A percentile compares a stretch with the other conserved stretches of the same genome.
These are phyloP conservation scores for Berberis vulgaris DNA, from an alignment of 164 flowering plant species.

Conservation along the genomic window DNA sequence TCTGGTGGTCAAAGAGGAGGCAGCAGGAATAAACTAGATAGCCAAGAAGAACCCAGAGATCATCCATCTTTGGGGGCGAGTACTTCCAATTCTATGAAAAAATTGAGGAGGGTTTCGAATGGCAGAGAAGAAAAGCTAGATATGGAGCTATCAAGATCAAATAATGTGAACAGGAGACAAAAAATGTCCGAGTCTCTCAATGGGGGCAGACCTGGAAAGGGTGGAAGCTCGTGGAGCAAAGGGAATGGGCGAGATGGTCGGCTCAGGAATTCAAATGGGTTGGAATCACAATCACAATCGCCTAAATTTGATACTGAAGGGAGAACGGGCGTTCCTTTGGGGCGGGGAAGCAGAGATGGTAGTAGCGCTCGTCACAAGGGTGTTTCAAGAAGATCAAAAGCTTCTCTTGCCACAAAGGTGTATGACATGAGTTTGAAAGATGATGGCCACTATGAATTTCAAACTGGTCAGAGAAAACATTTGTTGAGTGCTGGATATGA, in stretches of 20 bases:
- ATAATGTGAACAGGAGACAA: neutral
- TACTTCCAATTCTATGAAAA: slow-evolving; percentile 1
- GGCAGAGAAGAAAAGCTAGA: neutral
- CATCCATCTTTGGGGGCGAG: too few relatives aligned
- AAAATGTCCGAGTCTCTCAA: neutral
- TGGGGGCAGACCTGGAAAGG: neutral
- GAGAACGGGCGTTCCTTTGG: neutral
- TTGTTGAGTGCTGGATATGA: neutral
- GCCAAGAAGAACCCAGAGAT: neutral
- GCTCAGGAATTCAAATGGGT: neutral
- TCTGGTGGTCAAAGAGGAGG: neutral
- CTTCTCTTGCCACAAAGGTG: slow-evolving; percentile 16
- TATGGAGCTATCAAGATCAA: neutral
- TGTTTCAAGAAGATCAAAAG: slow-evolving; percentile 1
- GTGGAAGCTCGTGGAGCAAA: slow-evolving; percentile 10
- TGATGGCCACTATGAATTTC: slow-evolving; percentile 38
- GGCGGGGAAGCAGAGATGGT: neutral
- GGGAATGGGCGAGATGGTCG: slow-evolving; percentile 10
- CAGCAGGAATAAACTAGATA: neutral
- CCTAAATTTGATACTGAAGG: slow-evolving; percentile 9
- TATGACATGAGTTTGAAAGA: slow-evolving; percentile 36
- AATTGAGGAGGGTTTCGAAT: neutral
- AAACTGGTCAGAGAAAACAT: neutral
- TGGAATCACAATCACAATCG: slow-evolving; percentile 3
- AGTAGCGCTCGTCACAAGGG: neutral